Percentiles rank a stretch among this genome's conserved stretches.
These are phyloP conservation scores for Chalciporus piperatus DNA, from an alignment of 768 basidiomycete species.

Conservation along the genomic window DNA sequence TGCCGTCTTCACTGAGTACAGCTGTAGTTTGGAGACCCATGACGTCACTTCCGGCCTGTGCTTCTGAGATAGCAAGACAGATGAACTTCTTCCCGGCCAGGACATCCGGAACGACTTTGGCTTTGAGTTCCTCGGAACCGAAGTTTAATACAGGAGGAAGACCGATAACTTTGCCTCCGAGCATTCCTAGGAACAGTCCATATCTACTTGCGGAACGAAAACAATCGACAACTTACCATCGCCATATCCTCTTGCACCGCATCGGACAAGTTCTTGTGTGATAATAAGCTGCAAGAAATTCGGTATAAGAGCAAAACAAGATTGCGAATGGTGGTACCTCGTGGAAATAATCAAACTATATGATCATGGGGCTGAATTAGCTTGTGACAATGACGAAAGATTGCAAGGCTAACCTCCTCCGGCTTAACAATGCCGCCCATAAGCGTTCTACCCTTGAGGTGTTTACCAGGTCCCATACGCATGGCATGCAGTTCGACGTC, in stretches of 20 bases:
- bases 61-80: slow-evolving; percentile 72
- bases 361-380: slow-evolving; percentile 14
- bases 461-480: slow-evolving; percentile 88
- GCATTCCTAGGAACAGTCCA: slow-evolving; percentile 29
- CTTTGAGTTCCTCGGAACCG: slow-evolving; percentile 50
- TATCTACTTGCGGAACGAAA: neutral
- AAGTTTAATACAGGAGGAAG: slow-evolving; percentile 74
- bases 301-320: neutral
- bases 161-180: slow-evolving; percentile 65
- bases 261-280: slow-evolving; percentile 59
- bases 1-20: slow-evolving; percentile 62
- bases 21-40: slow-evolving; percentile 60
- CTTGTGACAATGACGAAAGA: slow-evolving; percentile 2
- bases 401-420: slow-evolving; percentile 51
- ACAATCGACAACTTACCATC: slow-evolving; percentile 43
- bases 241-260: slow-evolving; percentile 60
- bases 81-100: slow-evolving; percentile 67
- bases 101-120: slow-evolving; percentile 47
- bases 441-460: slow-evolving; percentile 72
- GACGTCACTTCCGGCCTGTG: slow-evolving; percentile 73
- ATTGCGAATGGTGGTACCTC: slow-evolving; percentile 43
- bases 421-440: slow-evolving; percentile 74
- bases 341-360: slow-evolving; percentile 67
- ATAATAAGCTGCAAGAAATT: slow-evolving; percentile 46
- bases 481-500: slow-evolving; percentile 80